Conservation (phyloP, 768 basidiomycete genomes). For the Lepiota brunneoincarnata region DNA sequence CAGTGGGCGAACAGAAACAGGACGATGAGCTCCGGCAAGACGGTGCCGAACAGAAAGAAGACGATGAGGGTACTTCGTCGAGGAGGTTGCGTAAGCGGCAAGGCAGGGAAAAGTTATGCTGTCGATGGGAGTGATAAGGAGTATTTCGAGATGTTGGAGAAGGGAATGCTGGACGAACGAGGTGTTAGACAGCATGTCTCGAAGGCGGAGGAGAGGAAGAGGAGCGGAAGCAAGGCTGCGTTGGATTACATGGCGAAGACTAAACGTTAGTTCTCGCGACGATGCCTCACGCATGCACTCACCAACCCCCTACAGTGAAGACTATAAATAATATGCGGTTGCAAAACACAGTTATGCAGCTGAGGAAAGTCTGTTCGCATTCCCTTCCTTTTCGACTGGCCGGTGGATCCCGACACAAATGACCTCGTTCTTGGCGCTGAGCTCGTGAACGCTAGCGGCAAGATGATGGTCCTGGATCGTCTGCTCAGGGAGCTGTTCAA, state of each 20-base stretch:
- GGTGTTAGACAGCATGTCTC: slow-evolving; percentile 27
- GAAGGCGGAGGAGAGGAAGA: slow-evolving; percentile 35
- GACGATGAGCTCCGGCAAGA: slow-evolving; percentile 18
- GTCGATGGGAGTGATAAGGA: slow-evolving; percentile 63
- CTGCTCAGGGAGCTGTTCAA: too few relatives aligned
- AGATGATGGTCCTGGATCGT: too few relatives aligned
- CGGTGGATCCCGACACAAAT: too few relatives aligned
- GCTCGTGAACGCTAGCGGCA: too few relatives aligned
- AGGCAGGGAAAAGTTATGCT: slow-evolving; percentile 45
- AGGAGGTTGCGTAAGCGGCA: slow-evolving; percentile 31
- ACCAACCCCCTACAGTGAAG: not conserved
- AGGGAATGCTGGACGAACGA: slow-evolving; percentile 38
- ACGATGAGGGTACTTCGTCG: slow-evolving; percentile 19
- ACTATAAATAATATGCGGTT: too few relatives aligned
- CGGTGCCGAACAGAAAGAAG: slow-evolving; percentile 25
- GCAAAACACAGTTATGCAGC: too few relatives aligned
- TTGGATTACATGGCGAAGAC: slow-evolving; percentile 55
- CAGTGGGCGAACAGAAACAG: slow-evolving; percentile 12
- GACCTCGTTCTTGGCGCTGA: too few relatives aligned
- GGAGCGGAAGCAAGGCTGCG: slow-evolving; percentile 51
- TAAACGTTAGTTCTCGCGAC: slow-evolving; percentile 46
- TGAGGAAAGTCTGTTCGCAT: too few relatives aligned
- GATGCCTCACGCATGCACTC: not conserved
- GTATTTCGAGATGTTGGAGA: slow-evolving; percentile 62
- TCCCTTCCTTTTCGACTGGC: too few relatives aligned